Evolutionary conservation across 257 asterid species (phyloP).

Genomic region (Rhazya stricta): DNA sequence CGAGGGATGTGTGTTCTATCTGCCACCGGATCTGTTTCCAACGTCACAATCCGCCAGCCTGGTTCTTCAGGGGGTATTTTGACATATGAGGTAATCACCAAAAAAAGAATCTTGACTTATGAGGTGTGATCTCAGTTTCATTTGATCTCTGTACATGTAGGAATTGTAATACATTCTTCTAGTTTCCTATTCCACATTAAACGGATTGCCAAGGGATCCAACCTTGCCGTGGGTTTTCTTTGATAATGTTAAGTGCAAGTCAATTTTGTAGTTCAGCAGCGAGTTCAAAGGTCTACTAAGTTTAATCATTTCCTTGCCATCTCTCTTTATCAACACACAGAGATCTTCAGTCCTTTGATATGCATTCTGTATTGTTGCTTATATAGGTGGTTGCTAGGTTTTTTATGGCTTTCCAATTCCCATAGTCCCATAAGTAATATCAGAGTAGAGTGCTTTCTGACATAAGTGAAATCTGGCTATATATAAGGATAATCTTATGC

Average conservation of each 20-base stretch:
- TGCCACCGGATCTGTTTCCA: conserved; percentile 88
- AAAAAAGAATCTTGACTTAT: conserved; percentile 49
- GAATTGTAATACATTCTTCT: background rate
- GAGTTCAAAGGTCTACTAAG: background rate
- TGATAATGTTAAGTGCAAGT: background rate
- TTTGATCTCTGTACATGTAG: background rate
- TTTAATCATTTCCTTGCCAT: background rate
- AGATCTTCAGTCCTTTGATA: too few relatives aligned
- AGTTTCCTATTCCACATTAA: background rate
- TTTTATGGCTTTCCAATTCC: background rate
- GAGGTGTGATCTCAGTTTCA: conserved; percentile 42
- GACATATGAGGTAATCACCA: conserved; percentile 66
- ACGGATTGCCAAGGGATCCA: background rate
- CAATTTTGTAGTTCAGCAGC: background rate
- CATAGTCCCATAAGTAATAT: too few relatives aligned
- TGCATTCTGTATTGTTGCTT: background rate
- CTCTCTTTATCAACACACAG: too few relatives aligned
- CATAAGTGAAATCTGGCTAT: background rate
- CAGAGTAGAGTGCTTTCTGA: too few relatives aligned
- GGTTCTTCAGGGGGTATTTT: conserved; percentile 84
- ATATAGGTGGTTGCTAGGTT: background rate
- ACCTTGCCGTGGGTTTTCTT: background rate
- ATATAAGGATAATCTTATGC: background rate
- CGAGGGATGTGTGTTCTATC: conserved; percentile 83
- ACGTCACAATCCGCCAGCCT: conserved; percentile 87